Evolutionary conservation across 345 rosid species (phyloP).

Genomic region (Durio zibethinus): DNA sequence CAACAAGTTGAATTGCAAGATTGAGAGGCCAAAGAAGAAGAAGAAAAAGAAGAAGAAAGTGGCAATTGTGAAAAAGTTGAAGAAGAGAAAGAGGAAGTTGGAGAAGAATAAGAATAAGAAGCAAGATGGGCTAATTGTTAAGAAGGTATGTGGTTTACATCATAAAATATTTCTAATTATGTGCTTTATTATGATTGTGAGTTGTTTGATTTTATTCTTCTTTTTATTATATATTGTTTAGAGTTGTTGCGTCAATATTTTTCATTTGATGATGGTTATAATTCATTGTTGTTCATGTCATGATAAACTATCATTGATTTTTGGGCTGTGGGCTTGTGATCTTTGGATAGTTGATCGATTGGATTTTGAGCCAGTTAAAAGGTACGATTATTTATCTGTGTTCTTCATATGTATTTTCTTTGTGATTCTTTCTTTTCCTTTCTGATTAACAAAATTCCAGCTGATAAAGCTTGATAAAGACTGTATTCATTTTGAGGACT

Average conservation of each 20-base stretch:
- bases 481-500: conserved; percentile 16
- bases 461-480: conserved; percentile 36
- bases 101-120: conserved; percentile 20
- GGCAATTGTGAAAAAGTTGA: conserved; percentile 11
- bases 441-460: conserved; percentile 16
- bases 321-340: conserved; percentile 20
- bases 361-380: conserved; percentile 1
- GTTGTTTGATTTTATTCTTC: neutral
- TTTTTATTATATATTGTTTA: neutral
- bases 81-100: conserved; percentile 23
- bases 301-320: neutral
- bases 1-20: neutral
- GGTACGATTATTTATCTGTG: neutral
- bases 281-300: conserved; percentile 12
- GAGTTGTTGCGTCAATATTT: neutral
- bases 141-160: conserved; percentile 31
- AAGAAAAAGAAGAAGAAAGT: conserved; percentile 17
- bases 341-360: neutral
- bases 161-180: conserved; percentile 20
- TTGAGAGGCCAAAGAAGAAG: conserved; percentile 14
- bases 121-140: neutral
- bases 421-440: neutral
- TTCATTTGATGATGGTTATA: neutral
- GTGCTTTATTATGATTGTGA: conserved; percentile 3
- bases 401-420: conserved; percentile 10